phyloP scores from a whole-genome alignment of 306 rosid species.

The Malus sieversii region DNA sequence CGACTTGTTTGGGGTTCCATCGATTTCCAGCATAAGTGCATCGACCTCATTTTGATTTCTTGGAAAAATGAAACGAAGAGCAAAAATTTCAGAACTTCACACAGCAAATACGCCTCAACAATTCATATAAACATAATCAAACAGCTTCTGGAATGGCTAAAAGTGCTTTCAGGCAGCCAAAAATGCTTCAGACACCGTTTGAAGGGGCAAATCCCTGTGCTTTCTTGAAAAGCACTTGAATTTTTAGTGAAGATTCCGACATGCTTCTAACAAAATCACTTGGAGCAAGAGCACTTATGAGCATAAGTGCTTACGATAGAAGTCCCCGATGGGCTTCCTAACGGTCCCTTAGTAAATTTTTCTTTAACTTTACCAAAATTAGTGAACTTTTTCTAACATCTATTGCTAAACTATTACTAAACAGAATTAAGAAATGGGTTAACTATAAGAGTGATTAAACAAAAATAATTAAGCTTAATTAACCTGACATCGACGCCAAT shows the following conservation, averaged over 20 bases:
- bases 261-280: neutral
- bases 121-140: neutral
- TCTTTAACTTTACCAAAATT: neutral
- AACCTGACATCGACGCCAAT: conserved; percentile 84
- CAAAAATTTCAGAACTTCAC: conserved; percentile 20
- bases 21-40: conserved; percentile 87
- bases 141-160: neutral
- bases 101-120: neutral
- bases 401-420: neutral
- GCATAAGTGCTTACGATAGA: neutral
- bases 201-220: neutral
- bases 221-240: neutral
- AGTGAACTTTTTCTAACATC: neutral
- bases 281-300: neutral
- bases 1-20: conserved; percentile 93
- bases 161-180: neutral
- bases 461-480: neutral
- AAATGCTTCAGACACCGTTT: too few species aligned
- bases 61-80: conserved; percentile 5
- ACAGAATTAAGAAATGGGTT: neutral
- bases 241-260: neutral
- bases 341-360: neutral
- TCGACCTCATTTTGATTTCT: conserved; percentile 92
- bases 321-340: neutral
- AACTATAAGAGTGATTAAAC: neutral